Base-by-base conservation (phyloP, 495 filamentous ascomycete genomes). In the Aspergillus avenaceus region DNA sequence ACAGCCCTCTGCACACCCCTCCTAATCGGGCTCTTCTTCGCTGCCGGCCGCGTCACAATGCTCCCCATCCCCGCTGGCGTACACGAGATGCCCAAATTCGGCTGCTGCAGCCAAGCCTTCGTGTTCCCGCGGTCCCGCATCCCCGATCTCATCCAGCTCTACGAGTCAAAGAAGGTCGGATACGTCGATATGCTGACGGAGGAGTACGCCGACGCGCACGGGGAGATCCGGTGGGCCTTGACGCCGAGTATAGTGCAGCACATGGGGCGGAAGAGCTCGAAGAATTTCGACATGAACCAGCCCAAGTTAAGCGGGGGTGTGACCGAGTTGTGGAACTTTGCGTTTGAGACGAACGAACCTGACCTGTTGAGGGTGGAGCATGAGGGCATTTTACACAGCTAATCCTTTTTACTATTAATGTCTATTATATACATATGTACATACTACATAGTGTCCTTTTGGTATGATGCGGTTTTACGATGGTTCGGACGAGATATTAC, bases 231-330 rank as follows among this genome's bases (percentile, higher is more conserved):
- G n/a, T 80, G 70, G 75, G 77, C 74, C 5, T 41, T 76, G 24
- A 75, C 70, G 1, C 79, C 78, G 1, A 72, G 65, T 52, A 53
- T 80, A 16, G 55, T 83, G 22, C 78, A 80, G 56, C 79, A 79
- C 63, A 66, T 79, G 19, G 76, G 75, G 11, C 48, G 59, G 8
- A 65, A 54, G 59, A 70, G 67, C 48, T 61, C 61, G 14, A 69
- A 71, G 25, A 32, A 52, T 56, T 24, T 52, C 55, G 24, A 55
- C 41, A 34, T 16, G n/a, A 47, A 34, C 19, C 21, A 16, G 32
- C 32, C 19, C 32, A 45, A 14, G 29, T 5, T 3, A 25, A 50
- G 43, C 44, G 22, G 37, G 37, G 64, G 40, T 18, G 55, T 60
- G 14, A 62, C 61, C 9, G 65, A 61, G 40, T 59, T 70, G 13